Evolutionary conservation across 2,329 filamentous ascomycete species (phyloP), one percentile per base, ranked within the genome.

Genomic region (Trichoderma sp.): DNA sequence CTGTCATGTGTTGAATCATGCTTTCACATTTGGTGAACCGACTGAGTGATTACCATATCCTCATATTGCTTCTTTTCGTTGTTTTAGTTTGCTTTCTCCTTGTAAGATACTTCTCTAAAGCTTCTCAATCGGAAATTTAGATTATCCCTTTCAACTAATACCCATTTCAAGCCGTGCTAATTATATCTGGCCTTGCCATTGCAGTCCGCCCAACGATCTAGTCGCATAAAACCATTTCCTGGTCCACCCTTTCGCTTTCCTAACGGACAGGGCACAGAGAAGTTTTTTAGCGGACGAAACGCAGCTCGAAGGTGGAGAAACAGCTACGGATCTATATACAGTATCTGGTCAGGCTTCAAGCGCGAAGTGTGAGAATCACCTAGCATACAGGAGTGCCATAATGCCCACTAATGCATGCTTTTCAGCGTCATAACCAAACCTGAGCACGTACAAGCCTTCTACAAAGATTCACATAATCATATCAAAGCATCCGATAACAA

Each of bases 241-340:
- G 58, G 67, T n/a, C 57, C 60, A 28, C 18, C 58, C 6, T 72
- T 70, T 57, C 21, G 39, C 18, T 73, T 68, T 11, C 72, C 72
- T 5, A 68, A 73, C 32, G 72, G 72, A n/a, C 72, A 73, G 14
- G 67, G 67, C n/a, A 69, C 66, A 6, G 69, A 67, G 8, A 73
- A 73, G 21, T 73, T 71, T 12, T 68, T 73, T 15, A 47, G 56
- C 15, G 72, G 72, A 9, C 60, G 72, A 30, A 21, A 43, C 4
- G 51, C 62, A 15, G 68, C 62, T 6, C 34, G 32, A 21, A 56
- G 39, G 21, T 73, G 72, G 72, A 51, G 36, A 28, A 24, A n/a
- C 1, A 18, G 24, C 1, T 67, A 68, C 9, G 72, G 72, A 15
- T 28, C 62, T 9, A 56, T 71, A 9, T 73, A 73, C 43, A 57